phyloP scores from a whole-genome alignment of 2,329 filamentous ascomycete genomes.

The Emergomyces orientalis region DNA sequence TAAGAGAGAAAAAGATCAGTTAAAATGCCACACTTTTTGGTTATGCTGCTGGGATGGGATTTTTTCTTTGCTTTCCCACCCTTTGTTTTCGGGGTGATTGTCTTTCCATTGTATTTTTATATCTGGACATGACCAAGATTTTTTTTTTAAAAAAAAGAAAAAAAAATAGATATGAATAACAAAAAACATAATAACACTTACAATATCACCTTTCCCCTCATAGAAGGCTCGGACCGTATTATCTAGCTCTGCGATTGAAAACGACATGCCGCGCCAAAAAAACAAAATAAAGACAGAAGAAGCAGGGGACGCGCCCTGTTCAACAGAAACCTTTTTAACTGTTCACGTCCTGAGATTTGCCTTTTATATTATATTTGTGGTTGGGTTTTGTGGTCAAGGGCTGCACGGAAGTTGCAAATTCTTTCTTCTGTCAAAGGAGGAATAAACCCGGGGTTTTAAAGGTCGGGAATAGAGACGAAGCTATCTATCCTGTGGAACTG shows the following conservation, averaged over 20 bases:
- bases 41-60: not conserved
- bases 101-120: not conserved
- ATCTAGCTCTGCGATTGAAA: constrained; percentile 89
- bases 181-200: constrained; percentile 39
- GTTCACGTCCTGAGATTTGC: not conserved
- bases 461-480: no score
- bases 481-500: no score
- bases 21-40: not conserved
- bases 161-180: constrained; percentile 13
- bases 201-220: constrained; percentile 88
- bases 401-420: no score
- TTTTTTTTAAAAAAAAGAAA: not conserved
- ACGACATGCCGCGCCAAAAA: constrained; percentile 44
- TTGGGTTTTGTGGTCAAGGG: no score
- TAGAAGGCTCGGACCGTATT: constrained; percentile 94
- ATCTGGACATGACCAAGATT: not conserved
- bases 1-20: constrained; percentile 24
- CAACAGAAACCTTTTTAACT: not conserved
- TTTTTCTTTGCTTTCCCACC: not conserved
- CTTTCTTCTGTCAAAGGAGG: no score
- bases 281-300: not conserved
- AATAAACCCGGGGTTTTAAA: no score
- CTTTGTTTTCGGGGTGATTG: not conserved
- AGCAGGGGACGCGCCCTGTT: constrained; percentile 11
- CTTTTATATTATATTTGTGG: not conserved